A percentile compares a stretch with the other conserved stretches of the same genome.
Conservation (phyloP, 179 eudicot species). For the Spergularia azorica region DNA sequence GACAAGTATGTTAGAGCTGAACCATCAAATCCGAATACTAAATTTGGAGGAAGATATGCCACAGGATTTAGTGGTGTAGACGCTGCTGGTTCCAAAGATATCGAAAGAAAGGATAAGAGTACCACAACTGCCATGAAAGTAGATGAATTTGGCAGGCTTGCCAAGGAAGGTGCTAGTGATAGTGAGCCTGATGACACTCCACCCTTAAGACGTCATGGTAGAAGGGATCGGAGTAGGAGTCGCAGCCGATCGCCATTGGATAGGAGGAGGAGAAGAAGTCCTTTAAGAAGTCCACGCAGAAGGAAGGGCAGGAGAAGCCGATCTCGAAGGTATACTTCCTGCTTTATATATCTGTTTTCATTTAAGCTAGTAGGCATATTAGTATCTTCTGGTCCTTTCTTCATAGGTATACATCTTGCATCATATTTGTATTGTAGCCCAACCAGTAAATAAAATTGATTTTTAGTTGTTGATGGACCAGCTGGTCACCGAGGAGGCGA, state of each 20-base stretch:
- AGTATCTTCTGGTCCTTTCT: neutral
- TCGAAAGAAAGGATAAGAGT: constrained; percentile 36
- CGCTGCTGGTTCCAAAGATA: constrained; percentile 32
- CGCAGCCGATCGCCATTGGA: constrained; percentile 74
- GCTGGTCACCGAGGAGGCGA: constrained; percentile 77
- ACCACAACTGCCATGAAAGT: constrained; percentile 44
- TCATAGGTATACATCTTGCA: neutral
- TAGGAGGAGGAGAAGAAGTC: constrained; percentile 65
- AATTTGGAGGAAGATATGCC: constrained; percentile 27
- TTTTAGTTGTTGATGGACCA: constrained; percentile 35
- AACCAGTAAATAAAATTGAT: constrained; percentile 11
- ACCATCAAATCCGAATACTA: constrained; percentile 28
- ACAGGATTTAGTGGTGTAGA: constrained; percentile 25
- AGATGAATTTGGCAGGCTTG: constrained; percentile 88
- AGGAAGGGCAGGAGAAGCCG: constrained; percentile 74
- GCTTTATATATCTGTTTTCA: constrained; percentile 10
- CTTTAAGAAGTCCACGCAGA: constrained; percentile 58
- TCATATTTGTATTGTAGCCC: neutral
- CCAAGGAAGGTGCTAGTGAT: constrained; percentile 67
- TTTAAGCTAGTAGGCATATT: constrained; percentile 19
- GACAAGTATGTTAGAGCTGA: constrained; percentile 30
- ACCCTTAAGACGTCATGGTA: constrained; percentile 47
- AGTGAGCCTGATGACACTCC: constrained; percentile 72
- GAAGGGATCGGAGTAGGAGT: constrained; percentile 66
- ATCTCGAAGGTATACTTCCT: constrained; percentile 66